Evolutionary conservation across 2,329 filamentous ascomycete species (phyloP).

Genomic region (Hypoxylon sp.): DNA sequence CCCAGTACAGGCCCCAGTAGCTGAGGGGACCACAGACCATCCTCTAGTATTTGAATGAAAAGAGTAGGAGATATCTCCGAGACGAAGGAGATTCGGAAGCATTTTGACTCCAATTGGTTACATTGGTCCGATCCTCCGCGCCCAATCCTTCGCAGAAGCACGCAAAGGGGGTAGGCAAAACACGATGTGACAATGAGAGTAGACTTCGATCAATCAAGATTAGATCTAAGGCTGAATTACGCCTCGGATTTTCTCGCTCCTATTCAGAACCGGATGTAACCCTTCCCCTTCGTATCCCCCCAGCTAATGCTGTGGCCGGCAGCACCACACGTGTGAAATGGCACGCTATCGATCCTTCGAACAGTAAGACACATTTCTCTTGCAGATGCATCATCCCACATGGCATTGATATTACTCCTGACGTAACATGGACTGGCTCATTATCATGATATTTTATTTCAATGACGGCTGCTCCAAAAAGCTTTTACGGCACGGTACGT

Average conservation of each 20-base stretch:
- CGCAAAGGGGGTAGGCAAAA: background rate
- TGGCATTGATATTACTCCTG: background rate
- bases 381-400: background rate
- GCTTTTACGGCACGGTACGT: background rate
- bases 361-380: background rate
- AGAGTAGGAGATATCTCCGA: background rate
- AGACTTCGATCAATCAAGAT: background rate
- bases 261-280: background rate
- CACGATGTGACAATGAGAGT: background rate
- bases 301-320: background rate
- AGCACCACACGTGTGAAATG: background rate
- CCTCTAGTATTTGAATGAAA: background rate
- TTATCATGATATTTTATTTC: background rate
- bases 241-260: background rate
- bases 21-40: background rate
- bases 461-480: background rate
- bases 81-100: background rate
- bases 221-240: background rate
- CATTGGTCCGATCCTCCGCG: background rate
- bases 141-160: constrained; percentile 2
- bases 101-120: background rate
- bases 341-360: background rate
- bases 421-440: background rate
- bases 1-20: background rate
- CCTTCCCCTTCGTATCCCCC: background rate